A percentile compares a stretch with the other conserved stretches of the same genome.
phyloP scores from a whole-genome alignment of 805 yeast species.

The Pachysolen tannophilus region DNA sequence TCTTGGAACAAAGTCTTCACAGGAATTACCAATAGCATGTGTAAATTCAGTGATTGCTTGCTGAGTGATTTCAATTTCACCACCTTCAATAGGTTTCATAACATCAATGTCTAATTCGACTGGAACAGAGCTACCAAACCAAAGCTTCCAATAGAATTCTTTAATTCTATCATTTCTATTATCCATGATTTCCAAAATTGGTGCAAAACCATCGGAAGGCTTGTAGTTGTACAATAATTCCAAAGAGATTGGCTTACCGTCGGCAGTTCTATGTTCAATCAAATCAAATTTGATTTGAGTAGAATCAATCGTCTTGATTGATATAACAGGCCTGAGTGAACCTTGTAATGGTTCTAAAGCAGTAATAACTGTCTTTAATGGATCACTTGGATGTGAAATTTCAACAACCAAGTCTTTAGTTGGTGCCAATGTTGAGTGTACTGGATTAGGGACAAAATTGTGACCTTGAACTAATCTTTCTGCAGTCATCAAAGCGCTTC shows the following conservation, averaged over 20 bases:
- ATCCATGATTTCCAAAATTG: constrained; percentile 82
- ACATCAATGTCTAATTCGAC: constrained; percentile 70
- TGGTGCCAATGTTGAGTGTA: constrained; percentile 76
- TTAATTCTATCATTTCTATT: constrained; percentile 91
- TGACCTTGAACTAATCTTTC: constrained; percentile 79
- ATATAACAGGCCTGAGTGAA: constrained; percentile 56
- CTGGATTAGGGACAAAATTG: constrained; percentile 72
- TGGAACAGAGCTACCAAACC: constrained; percentile 67
- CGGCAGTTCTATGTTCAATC: constrained; percentile 85
- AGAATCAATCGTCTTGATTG: constrained; percentile 42
- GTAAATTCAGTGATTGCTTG: constrained; percentile 85
- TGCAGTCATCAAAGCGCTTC: constrained; percentile 80
- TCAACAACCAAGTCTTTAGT: constrained; percentile 49
- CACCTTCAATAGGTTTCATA: constrained; percentile 63
- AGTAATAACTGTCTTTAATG: constrained; percentile 50
- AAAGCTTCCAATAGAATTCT: constrained; percentile 93
- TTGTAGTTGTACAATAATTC: constrained; percentile 72
- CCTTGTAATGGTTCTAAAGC: constrained; percentile 71
- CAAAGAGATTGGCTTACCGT: constrained; percentile 64
- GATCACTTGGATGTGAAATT: constrained; percentile 42
- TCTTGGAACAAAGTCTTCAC: constrained; percentile 91
- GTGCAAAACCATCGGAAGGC: constrained; percentile 91
- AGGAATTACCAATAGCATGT: constrained; percentile 93
- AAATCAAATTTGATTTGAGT: constrained; percentile 59
- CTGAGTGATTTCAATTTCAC: constrained; percentile 57